Percentiles rank a stretch among this genome's conserved stretches.
Evolutionary conservation across 2,329 filamentous ascomycete genomes (phyloP).

Genomic region (Monascus ruber): DNA sequence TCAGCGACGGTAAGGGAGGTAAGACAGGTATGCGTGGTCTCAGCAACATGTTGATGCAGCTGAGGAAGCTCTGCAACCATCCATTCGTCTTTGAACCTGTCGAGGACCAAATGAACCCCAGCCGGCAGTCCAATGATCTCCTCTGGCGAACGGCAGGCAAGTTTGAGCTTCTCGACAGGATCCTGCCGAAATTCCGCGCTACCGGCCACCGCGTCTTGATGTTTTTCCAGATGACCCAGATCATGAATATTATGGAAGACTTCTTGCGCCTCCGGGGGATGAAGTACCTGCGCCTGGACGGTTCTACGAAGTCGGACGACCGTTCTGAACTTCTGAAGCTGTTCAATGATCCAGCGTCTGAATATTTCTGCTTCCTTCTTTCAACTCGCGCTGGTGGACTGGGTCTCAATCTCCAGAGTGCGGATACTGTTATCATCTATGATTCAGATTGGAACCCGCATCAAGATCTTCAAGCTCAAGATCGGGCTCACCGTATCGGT

Average conservation of each 20-base stretch:
- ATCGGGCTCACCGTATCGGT: slow-evolving; percentile 99
- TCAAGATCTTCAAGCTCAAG: slow-evolving; percentile 96
- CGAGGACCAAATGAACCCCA: slow-evolving; percentile 94
- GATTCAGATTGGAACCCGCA: slow-evolving; percentile 99
- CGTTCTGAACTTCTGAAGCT: slow-evolving; percentile 77
- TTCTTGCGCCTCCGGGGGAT: slow-evolving; percentile 77
- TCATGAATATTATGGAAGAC: slow-evolving; percentile 99
- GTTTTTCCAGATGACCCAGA: slow-evolving; percentile 99
- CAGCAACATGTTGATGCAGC: slow-evolving; percentile 99
- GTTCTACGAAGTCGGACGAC: slow-evolving; percentile 95
- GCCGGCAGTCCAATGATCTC: slow-evolving; percentile 76
- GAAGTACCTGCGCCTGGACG: slow-evolving; percentile 83
- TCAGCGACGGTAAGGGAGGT: slow-evolving; percentile 89
- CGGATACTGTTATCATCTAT: slow-evolving; percentile 98
- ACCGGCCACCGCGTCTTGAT: slow-evolving; percentile 93
- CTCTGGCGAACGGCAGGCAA: slow-evolving; percentile 95
- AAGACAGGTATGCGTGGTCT: slow-evolving; percentile 89
- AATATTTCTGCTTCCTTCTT: slow-evolving; percentile 96
- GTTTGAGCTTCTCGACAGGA: slow-evolving; percentile 85
- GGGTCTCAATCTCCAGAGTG: slow-evolving; percentile 91
- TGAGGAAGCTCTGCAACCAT: slow-evolving; percentile 97
- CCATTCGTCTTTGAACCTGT: slow-evolving; percentile 98
- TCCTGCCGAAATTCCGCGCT: slow-evolving; percentile 84
- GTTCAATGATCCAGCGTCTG: slow-evolving; percentile 83
- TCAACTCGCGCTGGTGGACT: slow-evolving; percentile 97